Percentiles rank a stretch among this genome's conserved stretches.
Conservation (phyloP, 208 protist genomes). For the Trypanosoma lewisi region DNA sequence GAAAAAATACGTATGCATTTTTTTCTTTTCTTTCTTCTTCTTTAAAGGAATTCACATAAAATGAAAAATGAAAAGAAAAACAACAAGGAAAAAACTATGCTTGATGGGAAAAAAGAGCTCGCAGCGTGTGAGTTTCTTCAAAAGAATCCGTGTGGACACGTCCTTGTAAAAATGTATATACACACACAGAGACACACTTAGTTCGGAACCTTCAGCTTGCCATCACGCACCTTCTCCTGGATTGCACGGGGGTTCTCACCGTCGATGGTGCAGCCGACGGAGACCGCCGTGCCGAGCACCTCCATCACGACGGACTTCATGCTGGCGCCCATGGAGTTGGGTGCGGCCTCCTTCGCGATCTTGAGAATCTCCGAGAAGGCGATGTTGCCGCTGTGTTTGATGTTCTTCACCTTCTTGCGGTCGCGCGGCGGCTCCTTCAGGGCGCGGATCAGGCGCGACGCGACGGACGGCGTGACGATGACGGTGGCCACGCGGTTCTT, state of each 20-base stretch:
- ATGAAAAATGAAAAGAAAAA: background rate
- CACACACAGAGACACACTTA: constrained; percentile 25
- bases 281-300: constrained; percentile 98
- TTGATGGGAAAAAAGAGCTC: too few species aligned
- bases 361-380: constrained; percentile 96
- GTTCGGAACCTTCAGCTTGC: constrained; percentile 90
- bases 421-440: constrained; percentile 99
- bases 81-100: background rate
- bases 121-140: background rate
- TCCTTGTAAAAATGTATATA: background rate
- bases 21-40: too few species aligned
- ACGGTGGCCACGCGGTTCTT: constrained; percentile 98
- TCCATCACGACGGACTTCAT: constrained; percentile 97
- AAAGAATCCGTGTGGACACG: background rate
- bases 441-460: constrained; percentile 97
- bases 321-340: constrained; percentile 93
- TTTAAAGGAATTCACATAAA: background rate
- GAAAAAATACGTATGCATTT: background rate
- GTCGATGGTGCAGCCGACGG: constrained; percentile 98
- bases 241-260: constrained; percentile 93
- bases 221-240: constrained; percentile 92
- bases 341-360: constrained; percentile 95
- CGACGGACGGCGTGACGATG: constrained; percentile 95
- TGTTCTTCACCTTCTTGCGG: constrained; percentile 99
- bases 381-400: constrained; percentile 99